A percentile compares a stretch with the other conserved stretches of the same genome.
These are phyloP conservation scores for Phytopythium mirpurense DNA, from an alignment of 352 stramenopile genomes.

Conservation along the genomic window DNA sequence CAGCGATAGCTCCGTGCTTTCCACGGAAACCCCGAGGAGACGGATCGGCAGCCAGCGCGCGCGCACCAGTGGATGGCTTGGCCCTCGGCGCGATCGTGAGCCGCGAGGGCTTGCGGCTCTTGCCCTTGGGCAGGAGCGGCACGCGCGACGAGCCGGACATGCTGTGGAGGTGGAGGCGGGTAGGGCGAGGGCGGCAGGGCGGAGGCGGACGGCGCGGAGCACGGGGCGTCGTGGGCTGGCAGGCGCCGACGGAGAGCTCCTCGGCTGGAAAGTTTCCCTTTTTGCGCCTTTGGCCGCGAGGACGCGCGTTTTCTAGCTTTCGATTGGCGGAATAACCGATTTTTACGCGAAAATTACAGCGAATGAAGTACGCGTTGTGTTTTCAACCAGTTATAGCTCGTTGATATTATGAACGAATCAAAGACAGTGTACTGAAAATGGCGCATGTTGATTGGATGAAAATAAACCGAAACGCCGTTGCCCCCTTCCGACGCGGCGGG, in stretches of 20 bases:
- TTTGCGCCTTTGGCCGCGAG: conserved; percentile 1
- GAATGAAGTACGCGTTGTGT: conserved; percentile 7
- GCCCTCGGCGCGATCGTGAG: conserved; percentile 60
- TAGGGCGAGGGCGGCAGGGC: neutral
- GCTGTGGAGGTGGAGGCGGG: neutral
- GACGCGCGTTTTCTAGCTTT: neutral
- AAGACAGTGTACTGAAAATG: too few relatives aligned
- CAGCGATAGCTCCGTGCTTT: too few relatives aligned
- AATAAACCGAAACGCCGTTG: conserved; percentile 7
- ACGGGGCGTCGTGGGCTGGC: too few relatives aligned
- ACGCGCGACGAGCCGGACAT: conserved; percentile 59
- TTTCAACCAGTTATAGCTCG: conserved; percentile 8
- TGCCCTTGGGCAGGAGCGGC: conserved; percentile 70
- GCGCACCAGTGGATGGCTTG: conserved; percentile 59
- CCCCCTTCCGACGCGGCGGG: neutral
- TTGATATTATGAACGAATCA: neutral
- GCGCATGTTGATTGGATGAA: conserved; percentile 29
- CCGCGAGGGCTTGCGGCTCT: conserved; percentile 61
- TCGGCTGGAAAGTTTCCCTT: conserved; percentile 1
- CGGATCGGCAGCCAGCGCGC: too few relatives aligned
- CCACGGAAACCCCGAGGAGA: neutral
- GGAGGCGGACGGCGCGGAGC: too few relatives aligned
- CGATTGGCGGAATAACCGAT: conserved; percentile 2
- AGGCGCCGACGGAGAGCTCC: too few relatives aligned
- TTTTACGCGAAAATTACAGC: conserved; percentile 1